Conservation (phyloP, 2,329 filamentous ascomycete species). For the Neospermospora avenae region DNA sequence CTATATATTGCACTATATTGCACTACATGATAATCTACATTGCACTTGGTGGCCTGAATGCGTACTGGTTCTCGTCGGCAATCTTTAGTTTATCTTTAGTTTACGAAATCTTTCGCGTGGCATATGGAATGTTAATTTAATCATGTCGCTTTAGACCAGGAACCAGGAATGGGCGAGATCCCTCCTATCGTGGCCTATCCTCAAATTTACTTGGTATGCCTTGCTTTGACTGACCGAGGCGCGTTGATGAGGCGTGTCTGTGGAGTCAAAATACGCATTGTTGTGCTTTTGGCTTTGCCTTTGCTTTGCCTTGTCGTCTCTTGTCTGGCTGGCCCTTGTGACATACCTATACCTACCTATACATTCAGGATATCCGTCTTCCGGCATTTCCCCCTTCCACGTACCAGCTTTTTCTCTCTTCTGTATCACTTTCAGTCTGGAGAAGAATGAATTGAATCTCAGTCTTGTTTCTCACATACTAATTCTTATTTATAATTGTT, state of each 20-base stretch:
- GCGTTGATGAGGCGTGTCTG: background rate
- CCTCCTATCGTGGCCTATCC: no score
- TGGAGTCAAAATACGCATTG: background rate
- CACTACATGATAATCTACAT: background rate
- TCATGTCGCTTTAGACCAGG: background rate
- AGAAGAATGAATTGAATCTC: background rate
- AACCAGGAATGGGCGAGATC: background rate
- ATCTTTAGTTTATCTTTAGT: background rate
- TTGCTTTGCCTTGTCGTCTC: background rate
- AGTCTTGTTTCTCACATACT: background rate
- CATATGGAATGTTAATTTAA: background rate
- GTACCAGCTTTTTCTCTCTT: constrained; percentile 1
- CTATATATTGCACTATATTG: background rate
- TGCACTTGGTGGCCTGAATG: background rate
- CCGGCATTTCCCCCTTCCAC: no score
- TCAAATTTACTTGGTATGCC: background rate
- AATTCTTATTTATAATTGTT: background rate
- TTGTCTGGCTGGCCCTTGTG: background rate
- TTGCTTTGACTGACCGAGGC: background rate
- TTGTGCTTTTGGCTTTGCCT: background rate
- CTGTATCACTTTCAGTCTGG: background rate
- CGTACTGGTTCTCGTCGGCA: background rate
- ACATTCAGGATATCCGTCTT: no score
- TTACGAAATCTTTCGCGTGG: background rate
- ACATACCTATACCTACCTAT: no score